Conservation (phyloP, 2,329 filamentous ascomycete genomes). For the Epichloe baconii region DNA sequence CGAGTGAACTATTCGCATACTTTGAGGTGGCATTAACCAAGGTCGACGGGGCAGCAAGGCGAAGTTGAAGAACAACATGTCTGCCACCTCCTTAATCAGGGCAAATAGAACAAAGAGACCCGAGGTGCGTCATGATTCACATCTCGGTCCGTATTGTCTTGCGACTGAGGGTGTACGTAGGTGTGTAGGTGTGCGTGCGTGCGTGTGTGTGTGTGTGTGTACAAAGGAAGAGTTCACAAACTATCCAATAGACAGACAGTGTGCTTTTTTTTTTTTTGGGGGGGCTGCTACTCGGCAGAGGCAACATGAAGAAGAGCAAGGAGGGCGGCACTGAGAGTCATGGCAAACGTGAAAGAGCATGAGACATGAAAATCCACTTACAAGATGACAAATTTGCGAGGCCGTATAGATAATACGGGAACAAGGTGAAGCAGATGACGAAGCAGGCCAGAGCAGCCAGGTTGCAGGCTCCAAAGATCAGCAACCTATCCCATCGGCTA, state of each 20-base stretch:
- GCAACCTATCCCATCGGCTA: constrained; percentile 89
- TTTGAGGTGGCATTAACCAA: neutral
- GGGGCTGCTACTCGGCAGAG: neutral
- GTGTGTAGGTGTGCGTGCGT: neutral
- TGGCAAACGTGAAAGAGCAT: constrained; percentile 6
- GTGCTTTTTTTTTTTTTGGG: no score
- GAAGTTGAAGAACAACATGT: constrained; percentile 1
- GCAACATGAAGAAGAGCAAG: neutral
- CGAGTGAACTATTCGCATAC: neutral
- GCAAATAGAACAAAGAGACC: neutral
- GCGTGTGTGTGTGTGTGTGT: neutral
- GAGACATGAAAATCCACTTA: constrained; percentile 44
- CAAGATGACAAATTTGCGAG: constrained; percentile 93
- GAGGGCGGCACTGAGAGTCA: neutral
- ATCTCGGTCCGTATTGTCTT: neutral
- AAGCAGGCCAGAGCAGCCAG: constrained; percentile 83
- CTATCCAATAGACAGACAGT: neutral
- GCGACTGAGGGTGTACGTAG: neutral
- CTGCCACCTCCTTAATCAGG: neutral
- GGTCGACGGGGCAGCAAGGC: neutral
- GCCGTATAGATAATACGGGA: constrained; percentile 66
- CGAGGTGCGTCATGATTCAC: neutral
- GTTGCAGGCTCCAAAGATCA: constrained; percentile 88
- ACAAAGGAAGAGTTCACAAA: neutral
- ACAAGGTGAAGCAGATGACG: constrained; percentile 80